phyloP scores from a whole-genome alignment of 768 basidiomycete genomes.

The Auriscalpium vulgare region DNA sequence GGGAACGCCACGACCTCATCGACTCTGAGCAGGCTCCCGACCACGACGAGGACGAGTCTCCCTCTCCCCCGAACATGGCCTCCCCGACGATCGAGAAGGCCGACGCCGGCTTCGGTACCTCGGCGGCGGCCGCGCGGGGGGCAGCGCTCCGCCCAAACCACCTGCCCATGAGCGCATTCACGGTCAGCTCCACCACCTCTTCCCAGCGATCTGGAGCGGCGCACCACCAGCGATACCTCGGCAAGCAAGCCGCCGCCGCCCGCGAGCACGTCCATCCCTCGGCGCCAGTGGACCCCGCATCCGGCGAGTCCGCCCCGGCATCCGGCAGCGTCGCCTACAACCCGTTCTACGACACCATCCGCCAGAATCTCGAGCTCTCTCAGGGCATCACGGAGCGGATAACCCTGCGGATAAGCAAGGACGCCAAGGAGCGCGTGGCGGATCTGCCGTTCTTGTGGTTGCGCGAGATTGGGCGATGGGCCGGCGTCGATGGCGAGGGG shows the following conservation, averaged over 20 bases:
- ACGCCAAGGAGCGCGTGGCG: slow-evolving; percentile 33
- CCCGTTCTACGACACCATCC: slow-evolving; percentile 93
- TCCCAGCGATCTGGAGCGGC: slow-evolving; percentile 16
- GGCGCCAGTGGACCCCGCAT: background rate
- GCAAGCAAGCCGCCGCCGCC: slow-evolving; percentile 5
- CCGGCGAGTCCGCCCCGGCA: slow-evolving; percentile 9
- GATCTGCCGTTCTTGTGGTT: slow-evolving; percentile 82
- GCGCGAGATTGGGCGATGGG: slow-evolving; percentile 55
- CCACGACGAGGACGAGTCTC: slow-evolving; percentile 24
- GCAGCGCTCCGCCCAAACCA: slow-evolving; percentile 44
- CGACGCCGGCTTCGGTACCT: background rate
- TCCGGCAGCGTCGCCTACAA: slow-evolving; percentile 44
- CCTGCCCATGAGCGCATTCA: slow-evolving; percentile 61
- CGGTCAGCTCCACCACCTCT: slow-evolving; percentile 35
- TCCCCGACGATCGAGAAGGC: background rate
- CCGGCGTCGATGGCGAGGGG: slow-evolving; percentile 22
- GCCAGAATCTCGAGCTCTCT: slow-evolving; percentile 78
- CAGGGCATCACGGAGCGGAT: slow-evolving; percentile 68
- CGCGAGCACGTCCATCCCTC: background rate
- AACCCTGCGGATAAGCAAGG: slow-evolving; percentile 48
- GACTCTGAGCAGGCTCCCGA: slow-evolving; percentile 43
- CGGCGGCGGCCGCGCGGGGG: slow-evolving; percentile 13
- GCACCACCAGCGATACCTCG: slow-evolving; percentile 6
- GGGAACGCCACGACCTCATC: slow-evolving; percentile 42
- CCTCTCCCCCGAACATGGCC: slow-evolving; percentile 14